Conservation (phyloP, 257 asterid genomes). For the Capsicum pubescens region DNA sequence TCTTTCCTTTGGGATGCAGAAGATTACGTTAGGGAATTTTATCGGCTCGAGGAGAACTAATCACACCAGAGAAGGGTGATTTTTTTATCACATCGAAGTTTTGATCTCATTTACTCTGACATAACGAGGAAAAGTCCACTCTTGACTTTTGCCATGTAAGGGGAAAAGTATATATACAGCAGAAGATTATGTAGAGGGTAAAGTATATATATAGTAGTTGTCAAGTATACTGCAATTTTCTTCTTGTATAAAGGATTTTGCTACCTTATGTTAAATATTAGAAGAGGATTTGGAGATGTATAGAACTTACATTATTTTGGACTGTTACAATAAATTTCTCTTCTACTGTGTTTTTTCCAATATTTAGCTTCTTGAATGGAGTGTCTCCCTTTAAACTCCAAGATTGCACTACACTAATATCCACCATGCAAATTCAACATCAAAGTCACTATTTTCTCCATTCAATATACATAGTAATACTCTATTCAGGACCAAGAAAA, state of each 20-base stretch:
- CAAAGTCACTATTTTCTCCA: constrained; percentile 25
- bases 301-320: not conserved
- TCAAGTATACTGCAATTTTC: not conserved
- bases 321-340: too few relatives aligned
- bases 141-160: too few relatives aligned
- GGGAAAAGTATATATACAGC: too few relatives aligned
- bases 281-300: not conserved
- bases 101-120: too few relatives aligned
- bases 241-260: not conserved
- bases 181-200: not conserved
- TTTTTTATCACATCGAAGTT: too few relatives aligned
- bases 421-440: too few relatives aligned
- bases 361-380: too few relatives aligned
- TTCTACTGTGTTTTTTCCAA: too few relatives aligned
- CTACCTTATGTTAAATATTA: not conserved
- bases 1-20: constrained; percentile 80
- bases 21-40: constrained; percentile 48
- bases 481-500: constrained; percentile 28
- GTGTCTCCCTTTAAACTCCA: too few relatives aligned
- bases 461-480: not conserved
- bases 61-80: too few relatives aligned
- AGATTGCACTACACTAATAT: too few relatives aligned
- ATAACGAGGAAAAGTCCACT: too few relatives aligned
- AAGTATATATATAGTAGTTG: not conserved
- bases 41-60: constrained; percentile 63